phyloP scores from a whole-genome alignment of 805 yeast genomes.

The Cyberlindnera americana region DNA sequence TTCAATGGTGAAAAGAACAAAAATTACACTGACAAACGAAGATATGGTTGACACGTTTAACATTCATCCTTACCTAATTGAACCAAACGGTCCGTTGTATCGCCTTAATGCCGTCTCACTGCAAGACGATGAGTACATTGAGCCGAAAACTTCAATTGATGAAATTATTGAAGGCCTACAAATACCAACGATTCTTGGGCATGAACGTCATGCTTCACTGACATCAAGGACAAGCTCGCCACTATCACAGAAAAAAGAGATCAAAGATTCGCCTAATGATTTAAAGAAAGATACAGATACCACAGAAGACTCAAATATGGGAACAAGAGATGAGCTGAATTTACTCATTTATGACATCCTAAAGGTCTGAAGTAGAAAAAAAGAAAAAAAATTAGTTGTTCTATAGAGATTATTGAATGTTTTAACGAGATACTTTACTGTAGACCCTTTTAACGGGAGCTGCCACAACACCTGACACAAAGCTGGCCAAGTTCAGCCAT shows the following conservation, averaged over 20 bases:
- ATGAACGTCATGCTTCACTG: slow-evolving; percentile 9
- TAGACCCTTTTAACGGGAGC: slow-evolving; percentile 21
- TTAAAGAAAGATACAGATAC: neutral
- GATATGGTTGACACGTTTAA: slow-evolving; percentile 64
- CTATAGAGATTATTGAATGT: no score
- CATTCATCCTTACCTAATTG: slow-evolving; percentile 63
- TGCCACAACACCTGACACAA: slow-evolving; percentile 9
- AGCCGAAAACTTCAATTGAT: slow-evolving; percentile 24
- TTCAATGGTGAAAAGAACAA: slow-evolving; percentile 15
- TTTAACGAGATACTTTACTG: slow-evolving; percentile 3
- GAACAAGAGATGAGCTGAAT: slow-evolving; percentile 64
- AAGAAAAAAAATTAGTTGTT: neutral
- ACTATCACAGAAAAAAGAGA: slow-evolving; percentile 12
- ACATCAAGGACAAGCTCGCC: slow-evolving; percentile 7
- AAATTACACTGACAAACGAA: slow-evolving; percentile 53
- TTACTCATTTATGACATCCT: slow-evolving; percentile 66
- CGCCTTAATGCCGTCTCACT: slow-evolving; percentile 47
- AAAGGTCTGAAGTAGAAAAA: neutral
- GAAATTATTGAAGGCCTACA: slow-evolving; percentile 10
- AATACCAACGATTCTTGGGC: neutral
- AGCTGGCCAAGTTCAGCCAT: slow-evolving; percentile 15
- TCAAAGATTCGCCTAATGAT: neutral
- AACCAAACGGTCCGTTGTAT: slow-evolving; percentile 59
- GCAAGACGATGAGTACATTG: slow-evolving; percentile 44
- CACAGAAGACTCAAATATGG: slow-evolving; percentile 35